A percentile compares a stretch with the other conserved stretches of the same genome.
These are phyloP conservation scores for Trifolium fragiferum DNA, from an alignment of 306 rosid species.

Conservation along the genomic window DNA sequence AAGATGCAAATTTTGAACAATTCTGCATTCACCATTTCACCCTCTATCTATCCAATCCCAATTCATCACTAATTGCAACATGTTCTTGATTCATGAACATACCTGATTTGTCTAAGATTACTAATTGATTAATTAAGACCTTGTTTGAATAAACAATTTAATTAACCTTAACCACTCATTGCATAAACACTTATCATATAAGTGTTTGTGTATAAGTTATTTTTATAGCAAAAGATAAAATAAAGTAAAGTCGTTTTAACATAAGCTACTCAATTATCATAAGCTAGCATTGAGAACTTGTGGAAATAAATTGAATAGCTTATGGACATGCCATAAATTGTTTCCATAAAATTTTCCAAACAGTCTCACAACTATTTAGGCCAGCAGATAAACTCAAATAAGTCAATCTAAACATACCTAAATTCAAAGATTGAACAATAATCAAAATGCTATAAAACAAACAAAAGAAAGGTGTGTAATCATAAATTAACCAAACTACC, in stretches of 20 bases:
- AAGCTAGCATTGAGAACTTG: neutral
- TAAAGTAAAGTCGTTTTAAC: neutral
- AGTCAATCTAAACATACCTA: neutral
- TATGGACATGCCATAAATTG: neutral
- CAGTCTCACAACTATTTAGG: neutral
- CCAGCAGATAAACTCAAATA: neutral
- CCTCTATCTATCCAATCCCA: constrained; percentile 35
- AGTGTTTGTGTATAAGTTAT: neutral
- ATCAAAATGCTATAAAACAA: constrained; percentile 4
- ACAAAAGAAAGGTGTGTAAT: neutral
- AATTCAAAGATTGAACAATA: constrained; percentile 7
- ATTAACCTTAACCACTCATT: neutral
- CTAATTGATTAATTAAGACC: neutral
- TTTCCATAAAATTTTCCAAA: neutral
- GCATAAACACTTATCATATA: neutral
- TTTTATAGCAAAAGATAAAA: neutral
- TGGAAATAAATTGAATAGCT: neutral
- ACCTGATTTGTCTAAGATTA: neutral
- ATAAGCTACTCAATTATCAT: neutral
- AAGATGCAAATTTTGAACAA: constrained; percentile 25
- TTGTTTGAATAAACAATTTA: neutral
- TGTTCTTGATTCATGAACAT: too few relatives aligned
- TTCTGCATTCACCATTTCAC: constrained; percentile 32
- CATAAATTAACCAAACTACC: constrained; percentile 47
- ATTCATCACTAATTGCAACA: constrained; percentile 30